phyloP scores from a whole-genome alignment of 2,329 filamentous ascomycete genomes.

The Cordyceps cicadae region DNA sequence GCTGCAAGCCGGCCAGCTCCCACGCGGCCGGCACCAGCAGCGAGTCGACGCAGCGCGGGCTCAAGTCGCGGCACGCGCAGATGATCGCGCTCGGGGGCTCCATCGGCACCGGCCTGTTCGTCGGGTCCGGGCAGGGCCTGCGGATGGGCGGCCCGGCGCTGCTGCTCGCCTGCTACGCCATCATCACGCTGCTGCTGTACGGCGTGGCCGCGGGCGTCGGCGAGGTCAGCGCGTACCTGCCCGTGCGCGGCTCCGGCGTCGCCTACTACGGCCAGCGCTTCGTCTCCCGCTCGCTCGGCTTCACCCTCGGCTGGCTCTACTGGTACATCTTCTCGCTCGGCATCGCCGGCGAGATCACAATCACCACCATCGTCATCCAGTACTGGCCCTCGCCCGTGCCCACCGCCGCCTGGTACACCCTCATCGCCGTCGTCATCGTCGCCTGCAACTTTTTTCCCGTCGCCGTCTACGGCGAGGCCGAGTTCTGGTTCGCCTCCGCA shows the following conservation, averaged over 20 bases:
- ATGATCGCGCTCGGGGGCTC: slow-evolving; percentile 32
- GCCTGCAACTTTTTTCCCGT: slow-evolving; percentile 23
- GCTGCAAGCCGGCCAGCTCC: neutral
- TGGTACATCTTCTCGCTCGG: slow-evolving; percentile 27
- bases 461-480: slow-evolving; percentile 40
- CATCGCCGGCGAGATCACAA: slow-evolving; percentile 15
- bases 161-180: slow-evolving; percentile 37
- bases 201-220: slow-evolving; percentile 40
- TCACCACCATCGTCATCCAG: slow-evolving; percentile 16
- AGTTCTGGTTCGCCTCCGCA: slow-evolving; percentile 40
- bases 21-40: neutral
- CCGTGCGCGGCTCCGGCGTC: slow-evolving; percentile 16
- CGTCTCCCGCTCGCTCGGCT: slow-evolving; percentile 23
- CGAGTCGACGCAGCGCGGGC: slow-evolving; percentile 9
- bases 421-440: slow-evolving; percentile 16
- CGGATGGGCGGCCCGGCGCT: slow-evolving; percentile 31
- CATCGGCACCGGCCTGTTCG: slow-evolving; percentile 26
- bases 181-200: slow-evolving; percentile 47
- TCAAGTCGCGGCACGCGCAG: slow-evolving; percentile 41
- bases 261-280: slow-evolving; percentile 20
- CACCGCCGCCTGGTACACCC: slow-evolving; percentile 15
- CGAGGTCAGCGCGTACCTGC: slow-evolving; percentile 24
- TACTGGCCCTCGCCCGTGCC: slow-evolving; percentile 16
- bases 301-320: slow-evolving; percentile 35
- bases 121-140: slow-evolving; percentile 46